Percentiles rank a stretch among this genome's conserved stretches.
These are phyloP conservation scores for Pezicula neosporulosa DNA, from an alignment of 2,329 filamentous ascomycete genomes.

Conservation along the genomic window DNA sequence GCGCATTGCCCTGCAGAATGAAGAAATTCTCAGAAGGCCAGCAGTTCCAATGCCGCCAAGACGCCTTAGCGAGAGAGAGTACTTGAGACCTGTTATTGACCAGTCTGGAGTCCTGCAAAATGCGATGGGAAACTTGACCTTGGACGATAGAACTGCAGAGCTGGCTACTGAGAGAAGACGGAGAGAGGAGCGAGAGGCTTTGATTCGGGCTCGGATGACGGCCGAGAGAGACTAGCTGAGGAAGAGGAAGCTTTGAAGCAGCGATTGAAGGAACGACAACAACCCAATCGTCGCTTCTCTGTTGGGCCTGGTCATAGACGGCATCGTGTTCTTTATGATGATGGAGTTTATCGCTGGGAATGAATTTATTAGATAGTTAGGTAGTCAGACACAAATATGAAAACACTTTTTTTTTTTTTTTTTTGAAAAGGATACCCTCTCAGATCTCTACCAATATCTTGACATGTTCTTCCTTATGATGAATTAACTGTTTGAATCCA, in stretches of 20 bases:
- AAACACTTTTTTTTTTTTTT: neutral
- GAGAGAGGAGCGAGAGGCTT: slow-evolving; percentile 11
- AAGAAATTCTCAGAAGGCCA: slow-evolving; percentile 24
- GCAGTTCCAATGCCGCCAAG: slow-evolving; percentile 17
- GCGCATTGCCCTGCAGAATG: slow-evolving; percentile 21
- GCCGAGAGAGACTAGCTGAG: slow-evolving; percentile 4
- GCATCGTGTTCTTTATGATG: slow-evolving; percentile 24
- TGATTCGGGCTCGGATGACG: slow-evolving; percentile 4
- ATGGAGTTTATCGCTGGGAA: slow-evolving; percentile 26
- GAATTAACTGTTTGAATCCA: slow-evolving; percentile 53
- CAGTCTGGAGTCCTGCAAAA: slow-evolving; percentile 11
- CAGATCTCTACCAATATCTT: slow-evolving; percentile 54
- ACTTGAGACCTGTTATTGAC: slow-evolving; percentile 17
- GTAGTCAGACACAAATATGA: neutral
- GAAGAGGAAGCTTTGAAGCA: slow-evolving; percentile 18
- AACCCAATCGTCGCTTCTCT: slow-evolving; percentile 16
- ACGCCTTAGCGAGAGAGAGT: slow-evolving; percentile 5
- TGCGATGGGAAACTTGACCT: slow-evolving; percentile 14
- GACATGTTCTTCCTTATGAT: slow-evolving; percentile 58
- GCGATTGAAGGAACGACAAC: slow-evolving; percentile 19
- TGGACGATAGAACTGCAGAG: slow-evolving; percentile 9
- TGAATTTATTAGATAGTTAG: slow-evolving; percentile 8
- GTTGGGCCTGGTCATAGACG: slow-evolving; percentile 20
- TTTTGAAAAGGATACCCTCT: neutral
- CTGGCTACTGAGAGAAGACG: slow-evolving; percentile 8